Base-by-base conservation (phyloP, 768 basidiomycete species). In the Cystobasidium tubakii region DNA sequence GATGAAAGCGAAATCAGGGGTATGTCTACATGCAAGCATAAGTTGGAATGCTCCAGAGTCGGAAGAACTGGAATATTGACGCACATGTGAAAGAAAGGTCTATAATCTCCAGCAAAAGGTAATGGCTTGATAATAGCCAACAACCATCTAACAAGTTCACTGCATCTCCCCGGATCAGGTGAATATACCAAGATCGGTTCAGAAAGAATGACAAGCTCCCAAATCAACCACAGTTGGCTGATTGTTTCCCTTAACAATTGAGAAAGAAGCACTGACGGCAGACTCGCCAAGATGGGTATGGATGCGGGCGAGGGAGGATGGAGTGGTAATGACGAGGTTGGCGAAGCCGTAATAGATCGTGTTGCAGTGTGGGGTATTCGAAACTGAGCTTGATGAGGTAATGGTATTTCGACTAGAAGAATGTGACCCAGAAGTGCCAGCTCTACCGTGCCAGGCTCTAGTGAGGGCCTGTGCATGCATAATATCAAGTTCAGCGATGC, bases 11-110 rank as follows among this genome's bases (percentile, higher is more conserved):
- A 78, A 78, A 84, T 78, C 1, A 84, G 77, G 75, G 89, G 70
- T 87, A 74, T 96, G 93, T n/a, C 69, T 71, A n/a, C n/a, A n/a
- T n/a, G n/a, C n/a, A n/a, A n/a, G n/a, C n/a, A n/a, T n/a, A n/a
- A n/a, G n/a, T n/a, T n/a, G n/a, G n/a, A n/a, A n/a, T n/a, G n/a
- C n/a, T n/a, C n/a, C n/a, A n/a, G n/a, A n/a, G n/a, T n/a, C n/a
- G n/a, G n/a, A n/a, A n/a, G n/a, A n/a, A n/a, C n/a, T n/a, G 33
- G 15, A 65, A 19, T 39, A 39, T 97, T 19, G 29, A 31, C 95
- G 80, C 97, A 95, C 77, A 99, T 92, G 19, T 95, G 96, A 76
- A 97, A 90, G 81, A 95, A 99, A 0, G 95, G 95, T 10, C 95
- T 86, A 77, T 91, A 87, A 79, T 99, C 94, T 0, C 87, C 87